Evolutionary conservation across 2,329 filamentous ascomycete genomes (phyloP), one percentile per base, ranked within the genome.

Genomic region (Xylariaceae sp.): DNA sequence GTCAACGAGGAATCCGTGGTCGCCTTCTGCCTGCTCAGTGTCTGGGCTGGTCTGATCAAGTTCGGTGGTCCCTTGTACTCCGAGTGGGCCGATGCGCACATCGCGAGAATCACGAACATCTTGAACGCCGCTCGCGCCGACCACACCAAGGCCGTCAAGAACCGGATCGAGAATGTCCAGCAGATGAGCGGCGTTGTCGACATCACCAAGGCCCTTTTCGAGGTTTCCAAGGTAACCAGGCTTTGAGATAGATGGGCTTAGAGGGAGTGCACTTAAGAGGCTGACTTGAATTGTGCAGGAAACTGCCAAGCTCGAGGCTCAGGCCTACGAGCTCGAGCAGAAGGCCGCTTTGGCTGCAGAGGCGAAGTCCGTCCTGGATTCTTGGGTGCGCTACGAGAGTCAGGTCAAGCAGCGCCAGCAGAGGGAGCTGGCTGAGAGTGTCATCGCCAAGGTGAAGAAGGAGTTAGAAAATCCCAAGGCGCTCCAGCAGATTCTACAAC

Each of bases 341-440:
- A 83, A 83, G 74, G 96, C 90, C 47, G 85, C 88, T 56, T 76
- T 98, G 53, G 88, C 88, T 43, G 74, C 80, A 50, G 92, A 98
- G 78, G 90, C 90, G 62, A 98, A 96, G 83, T 61, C 77, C 47
- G 92, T 97, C 44, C 82, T 98, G 52, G 92, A 98, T 67, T 96
- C 88, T 42, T 98, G 92, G 94, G 89, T 97, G 51, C 85, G 92
- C 65, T 98, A 98, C 70, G 92, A 98, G 76, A 74, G 85, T 59
- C 92, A 97, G 76, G 89, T 98, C 63, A 98, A 97, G 85, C 85
- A 90, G 75, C 85, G 92, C 67, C 88, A 98, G 76, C 92, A 98
- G 79, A 83, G 78, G 70, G 92, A 98, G 78, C 81, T 98, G 53
- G 88, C 92, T 51, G 82, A 94, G 64, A 80, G 73, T 67, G 76